These are phyloP conservation scores for Scenedesmus sp. DNA, from an alignment of 163 green algal genomes.

Conservation along the genomic window DNA sequence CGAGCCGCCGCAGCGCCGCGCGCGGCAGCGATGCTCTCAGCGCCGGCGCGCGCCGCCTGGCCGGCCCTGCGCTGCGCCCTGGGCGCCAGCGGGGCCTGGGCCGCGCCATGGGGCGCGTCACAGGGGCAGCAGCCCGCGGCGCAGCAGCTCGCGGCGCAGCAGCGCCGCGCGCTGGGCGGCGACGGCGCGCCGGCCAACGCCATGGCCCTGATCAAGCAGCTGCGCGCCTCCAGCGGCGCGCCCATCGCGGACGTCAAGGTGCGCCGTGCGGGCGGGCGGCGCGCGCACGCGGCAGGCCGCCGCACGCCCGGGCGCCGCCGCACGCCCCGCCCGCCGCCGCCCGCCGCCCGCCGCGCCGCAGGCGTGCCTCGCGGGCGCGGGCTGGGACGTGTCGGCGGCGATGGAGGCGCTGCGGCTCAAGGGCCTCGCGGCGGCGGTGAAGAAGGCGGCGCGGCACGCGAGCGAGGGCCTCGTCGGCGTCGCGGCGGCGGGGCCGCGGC, in stretches of 20 bases:
- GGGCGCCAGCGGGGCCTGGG: too few species aligned
- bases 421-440: constrained; percentile 92
- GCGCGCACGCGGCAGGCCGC: too few species aligned
- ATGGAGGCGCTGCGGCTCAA: constrained; percentile 90
- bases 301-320: too few species aligned
- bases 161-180: too few species aligned
- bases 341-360: background rate
- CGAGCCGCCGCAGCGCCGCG: too few species aligned
- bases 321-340: too few species aligned
- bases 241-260: constrained; percentile 68
- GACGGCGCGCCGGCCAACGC: constrained; percentile 25
- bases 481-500: background rate
- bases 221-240: constrained; percentile 77
- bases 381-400: constrained; percentile 70
- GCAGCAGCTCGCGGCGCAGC: background rate
- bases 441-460: constrained; percentile 75
- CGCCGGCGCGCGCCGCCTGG: too few species aligned
- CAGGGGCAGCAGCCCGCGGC: background rate
- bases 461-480: constrained; percentile 40
- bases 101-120: background rate
- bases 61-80: too few species aligned
- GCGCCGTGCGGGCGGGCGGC: background rate
- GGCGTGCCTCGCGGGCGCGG: constrained; percentile 48
- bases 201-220: constrained; percentile 72
- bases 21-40: too few species aligned